Base-by-base conservation (phyloP, 768 basidiomycete species). In the Pleurotus ostreatus region DNA sequence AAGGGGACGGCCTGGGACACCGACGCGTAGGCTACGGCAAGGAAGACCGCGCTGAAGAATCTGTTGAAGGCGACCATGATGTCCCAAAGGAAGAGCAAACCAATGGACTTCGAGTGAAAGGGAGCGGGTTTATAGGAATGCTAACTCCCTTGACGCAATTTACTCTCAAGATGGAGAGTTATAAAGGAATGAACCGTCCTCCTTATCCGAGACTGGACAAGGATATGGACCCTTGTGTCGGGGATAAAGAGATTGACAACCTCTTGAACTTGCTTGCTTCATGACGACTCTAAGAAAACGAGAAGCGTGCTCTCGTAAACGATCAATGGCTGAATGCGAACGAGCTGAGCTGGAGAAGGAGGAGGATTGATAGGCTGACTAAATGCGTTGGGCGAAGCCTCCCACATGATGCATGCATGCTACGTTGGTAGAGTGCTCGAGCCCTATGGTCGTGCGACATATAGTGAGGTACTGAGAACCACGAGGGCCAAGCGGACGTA, bases 1-100 rank as follows among this genome's bases (percentile, higher is more conserved):
- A 63, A 63, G 4, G 71, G 68, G 6, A 60, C 64, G 7, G 71
- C 69, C 9, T 58, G 47, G 2, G 63, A 56, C 25, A 61, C 47
- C 0, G 72, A 67, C 11, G 66, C 69, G 58, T 64, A 67, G 46
- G 61, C 57, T 41, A 70, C 57, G 18, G 68, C 69, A 30, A 69
- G 60, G 45, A 66, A 63, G 34, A 70, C 68, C 5, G 66, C 62
- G 12, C 59, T 59, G 55, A 70, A 64, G 60, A 69, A 63, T 54
- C 64, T 68, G 63, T 63, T 70, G 49, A 49, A 49, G 22, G 30
- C 49, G 49, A 38, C 26, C 49, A 49, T 49, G 16, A 34, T 34
- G 49, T 9, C 30, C 30, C 30, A 11, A 30, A 20, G 41, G 13
- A 4, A n/a, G 41, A 43, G 15, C 20, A 20, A 16, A 9, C 5